A percentile compares a stretch with the other conserved stretches of the same genome.
Evolutionary conservation across 768 basidiomycete genomes (phyloP).

Genomic region (Boletus rubescentipes): DNA sequence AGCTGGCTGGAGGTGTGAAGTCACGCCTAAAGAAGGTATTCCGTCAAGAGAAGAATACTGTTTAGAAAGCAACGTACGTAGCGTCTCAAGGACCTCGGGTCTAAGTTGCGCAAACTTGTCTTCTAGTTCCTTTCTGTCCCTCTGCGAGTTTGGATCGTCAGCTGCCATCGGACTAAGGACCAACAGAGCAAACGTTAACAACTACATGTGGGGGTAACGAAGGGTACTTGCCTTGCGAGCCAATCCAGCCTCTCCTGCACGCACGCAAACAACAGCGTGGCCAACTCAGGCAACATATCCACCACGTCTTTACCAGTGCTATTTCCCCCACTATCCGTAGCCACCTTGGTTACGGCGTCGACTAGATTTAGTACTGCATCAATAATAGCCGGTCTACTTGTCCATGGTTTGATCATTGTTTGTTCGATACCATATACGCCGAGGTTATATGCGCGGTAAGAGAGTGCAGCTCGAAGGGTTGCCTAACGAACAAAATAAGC

Average conservation of each 20-base stretch:
- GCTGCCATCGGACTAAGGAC: constrained; percentile 44
- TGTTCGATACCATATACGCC: constrained; percentile 75
- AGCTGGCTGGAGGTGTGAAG: constrained; percentile 66
- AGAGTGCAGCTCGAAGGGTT: constrained; percentile 67
- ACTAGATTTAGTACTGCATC: constrained; percentile 74
- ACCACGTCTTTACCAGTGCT: constrained; percentile 38
- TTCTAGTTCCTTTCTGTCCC: constrained; percentile 58
- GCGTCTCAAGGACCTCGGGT: constrained; percentile 73
- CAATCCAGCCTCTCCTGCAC: constrained; percentile 68
- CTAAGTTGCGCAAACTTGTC: constrained; percentile 70
- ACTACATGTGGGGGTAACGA: background rate
- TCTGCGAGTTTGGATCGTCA: constrained; percentile 47
- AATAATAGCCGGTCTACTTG: constrained; percentile 65
- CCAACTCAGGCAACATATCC: constrained; percentile 64
- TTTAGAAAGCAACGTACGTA: constrained; percentile 56
- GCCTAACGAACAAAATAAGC: constrained; percentile 43
- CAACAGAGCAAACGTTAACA: background rate
- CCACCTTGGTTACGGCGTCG: constrained; percentile 48
- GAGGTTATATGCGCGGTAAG: constrained; percentile 70
- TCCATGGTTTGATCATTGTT: constrained; percentile 80
- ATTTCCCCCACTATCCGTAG: constrained; percentile 11
- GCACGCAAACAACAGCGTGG: constrained; percentile 60
- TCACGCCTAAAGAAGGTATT: constrained; percentile 47
- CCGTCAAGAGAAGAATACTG: background rate
- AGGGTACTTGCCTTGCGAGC: constrained; percentile 51